These are phyloP conservation scores for Triticum monococcum DNA, from an alignment of 176 grass and related monocot genomes.

Conservation along the genomic window DNA sequence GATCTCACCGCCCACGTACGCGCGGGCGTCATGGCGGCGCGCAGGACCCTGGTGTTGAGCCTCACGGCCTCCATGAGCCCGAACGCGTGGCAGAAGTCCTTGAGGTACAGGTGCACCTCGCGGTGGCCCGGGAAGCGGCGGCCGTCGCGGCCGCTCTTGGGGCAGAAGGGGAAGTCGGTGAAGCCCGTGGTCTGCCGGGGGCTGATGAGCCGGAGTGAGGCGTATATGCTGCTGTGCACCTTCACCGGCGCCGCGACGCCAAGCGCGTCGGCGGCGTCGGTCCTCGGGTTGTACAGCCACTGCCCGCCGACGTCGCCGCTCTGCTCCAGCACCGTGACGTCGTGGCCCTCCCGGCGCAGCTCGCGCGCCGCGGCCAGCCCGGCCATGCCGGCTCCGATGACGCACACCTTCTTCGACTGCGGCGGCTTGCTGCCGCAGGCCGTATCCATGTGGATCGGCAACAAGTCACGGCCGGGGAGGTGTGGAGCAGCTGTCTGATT, in stretches of 20 bases:
- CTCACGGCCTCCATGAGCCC: conserved; percentile 22
- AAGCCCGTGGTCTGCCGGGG: conserved; percentile 23
- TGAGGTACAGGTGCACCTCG: conserved; percentile 29
- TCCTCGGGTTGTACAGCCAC: conserved; percentile 32
- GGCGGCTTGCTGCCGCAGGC: not conserved
- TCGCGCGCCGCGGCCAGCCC: not conserved
- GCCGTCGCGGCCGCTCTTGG: not conserved
- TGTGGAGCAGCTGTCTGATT: too few species aligned
- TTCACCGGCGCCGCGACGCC: too few species aligned
- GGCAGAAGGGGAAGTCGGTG: conserved; percentile 32
- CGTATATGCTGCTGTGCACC: conserved; percentile 20
- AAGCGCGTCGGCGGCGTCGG: too few species aligned
- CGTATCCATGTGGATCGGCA: too few species aligned
- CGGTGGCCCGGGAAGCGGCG: conserved; percentile 28
- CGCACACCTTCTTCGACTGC: not conserved
- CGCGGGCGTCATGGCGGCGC: not conserved
- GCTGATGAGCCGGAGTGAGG: conserved; percentile 19
- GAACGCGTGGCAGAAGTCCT: conserved; percentile 30
- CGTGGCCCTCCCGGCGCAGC: conserved; percentile 11
- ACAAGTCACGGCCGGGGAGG: too few species aligned
- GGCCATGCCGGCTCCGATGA: not conserved
- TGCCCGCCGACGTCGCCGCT: conserved; percentile 22
- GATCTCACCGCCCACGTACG: not conserved
- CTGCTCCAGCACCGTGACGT: conserved; percentile 24
- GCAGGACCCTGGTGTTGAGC: conserved; percentile 25